Conservation (phyloP, 805 yeast genomes). For the Saccharomycopsis fodiens region DNA sequence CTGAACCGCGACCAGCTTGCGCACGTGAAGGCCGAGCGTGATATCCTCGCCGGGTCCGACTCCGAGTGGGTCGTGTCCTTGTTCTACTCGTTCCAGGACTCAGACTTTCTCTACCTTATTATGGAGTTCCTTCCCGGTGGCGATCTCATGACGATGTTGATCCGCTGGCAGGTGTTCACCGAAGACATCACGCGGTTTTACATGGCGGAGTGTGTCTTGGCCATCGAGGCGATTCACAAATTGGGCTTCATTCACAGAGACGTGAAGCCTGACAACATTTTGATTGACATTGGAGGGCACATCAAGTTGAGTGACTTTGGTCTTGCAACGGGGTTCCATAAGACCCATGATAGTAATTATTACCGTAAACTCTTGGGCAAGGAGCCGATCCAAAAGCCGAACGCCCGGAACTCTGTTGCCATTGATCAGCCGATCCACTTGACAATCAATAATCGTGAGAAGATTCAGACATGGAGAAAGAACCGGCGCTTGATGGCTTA, state of each 20-base stretch:
- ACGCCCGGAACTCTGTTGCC: slow-evolving; percentile 21
- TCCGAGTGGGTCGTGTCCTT: slow-evolving; percentile 88
- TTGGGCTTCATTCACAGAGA: slow-evolving; percentile 94
- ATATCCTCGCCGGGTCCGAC: slow-evolving; percentile 84
- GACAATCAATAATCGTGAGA: slow-evolving; percentile 92
- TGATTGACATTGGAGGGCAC: slow-evolving; percentile 73
- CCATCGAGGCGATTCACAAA: slow-evolving; percentile 89
- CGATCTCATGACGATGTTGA: slow-evolving; percentile 90
- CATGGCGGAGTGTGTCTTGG: slow-evolving; percentile 93
- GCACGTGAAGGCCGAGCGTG: slow-evolving; percentile 93
- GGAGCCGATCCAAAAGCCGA: slow-evolving; percentile 23
- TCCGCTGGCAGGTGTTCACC: slow-evolving; percentile 88
- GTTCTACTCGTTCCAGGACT: slow-evolving; percentile 67
- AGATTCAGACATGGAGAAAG: slow-evolving; percentile 94
- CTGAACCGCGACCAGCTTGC: slow-evolving; percentile 90
- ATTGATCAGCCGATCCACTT: slow-evolving; percentile 59
- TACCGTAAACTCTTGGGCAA: slow-evolving; percentile 76
- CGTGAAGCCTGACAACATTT: slow-evolving; percentile 93
- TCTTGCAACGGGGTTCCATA: slow-evolving; percentile 82
- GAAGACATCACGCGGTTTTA: slow-evolving; percentile 90
- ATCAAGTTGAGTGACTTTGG: slow-evolving; percentile 71
- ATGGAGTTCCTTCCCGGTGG: slow-evolving; percentile 97
- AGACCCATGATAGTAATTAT: slow-evolving; percentile 86
- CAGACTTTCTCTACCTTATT: slow-evolving; percentile 70
- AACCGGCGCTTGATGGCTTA: slow-evolving; percentile 89